Conservation (phyloP, 305 asterid species). For the Vinca major region DNA sequence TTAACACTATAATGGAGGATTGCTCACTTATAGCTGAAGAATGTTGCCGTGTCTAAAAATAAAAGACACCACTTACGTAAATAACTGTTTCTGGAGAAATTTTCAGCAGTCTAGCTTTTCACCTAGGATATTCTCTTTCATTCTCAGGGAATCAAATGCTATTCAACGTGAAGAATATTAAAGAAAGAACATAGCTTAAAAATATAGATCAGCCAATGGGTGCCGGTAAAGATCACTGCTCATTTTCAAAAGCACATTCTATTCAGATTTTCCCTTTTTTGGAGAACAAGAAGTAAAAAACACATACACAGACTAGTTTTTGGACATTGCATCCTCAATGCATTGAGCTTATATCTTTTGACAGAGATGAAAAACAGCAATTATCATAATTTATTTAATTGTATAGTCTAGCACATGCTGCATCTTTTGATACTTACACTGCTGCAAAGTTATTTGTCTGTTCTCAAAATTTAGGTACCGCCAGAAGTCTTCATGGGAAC, state of each 20-base stretch:
- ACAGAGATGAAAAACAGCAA: neutral
- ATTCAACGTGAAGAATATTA: neutral
- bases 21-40: neutral
- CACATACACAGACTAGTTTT: neutral
- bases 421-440: constrained; percentile 49
- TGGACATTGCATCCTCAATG: neutral
- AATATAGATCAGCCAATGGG: neutral
- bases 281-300: neutral
- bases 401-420: neutral
- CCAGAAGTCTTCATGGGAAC: constrained; percentile 98
- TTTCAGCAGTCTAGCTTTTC: neutral
- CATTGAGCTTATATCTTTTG: neutral
- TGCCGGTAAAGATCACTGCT: too few relatives aligned
- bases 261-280: too few relatives aligned
- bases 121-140: neutral
- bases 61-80: neutral
- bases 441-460: constrained; percentile 48
- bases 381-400: neutral
- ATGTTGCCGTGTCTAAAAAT: too few relatives aligned
- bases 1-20: neutral
- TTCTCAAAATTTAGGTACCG: constrained; percentile 80
- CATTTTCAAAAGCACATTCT: too few relatives aligned
- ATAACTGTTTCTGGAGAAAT: neutral
- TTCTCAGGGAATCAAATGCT: neutral
- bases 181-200: neutral